phyloP scores from a whole-genome alignment of 2,329 filamentous ascomycete genomes.

The Trichoderma endophyticum region DNA sequence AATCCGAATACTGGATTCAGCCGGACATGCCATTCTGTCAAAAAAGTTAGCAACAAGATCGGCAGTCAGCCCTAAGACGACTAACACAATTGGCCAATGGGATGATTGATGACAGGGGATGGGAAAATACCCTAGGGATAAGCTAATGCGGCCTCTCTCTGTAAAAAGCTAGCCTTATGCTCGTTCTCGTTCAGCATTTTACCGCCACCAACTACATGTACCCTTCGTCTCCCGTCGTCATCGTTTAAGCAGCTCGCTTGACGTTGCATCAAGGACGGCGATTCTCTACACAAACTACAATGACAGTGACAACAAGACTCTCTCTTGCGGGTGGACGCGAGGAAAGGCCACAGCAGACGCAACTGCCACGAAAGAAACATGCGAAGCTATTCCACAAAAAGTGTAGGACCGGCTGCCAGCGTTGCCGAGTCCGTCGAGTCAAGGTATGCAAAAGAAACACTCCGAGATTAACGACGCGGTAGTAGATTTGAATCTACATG shows the following conservation, averaged over 20 bases:
- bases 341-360: not conserved
- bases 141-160: not conserved
- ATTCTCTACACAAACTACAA: not conserved
- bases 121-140: not conserved
- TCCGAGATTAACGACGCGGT: not conserved
- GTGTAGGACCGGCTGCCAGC: conserved; percentile 25
- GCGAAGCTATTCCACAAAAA: conserved; percentile 27
- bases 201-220: not conserved
- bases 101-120: not conserved
- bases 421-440: conserved; percentile 25
- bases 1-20: not conserved
- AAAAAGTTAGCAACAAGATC: not conserved
- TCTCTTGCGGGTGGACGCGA: not conserved
- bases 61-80: not conserved
- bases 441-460: conserved; percentile 18
- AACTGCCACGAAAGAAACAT: not conserved
- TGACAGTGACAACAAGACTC: not conserved
- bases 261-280: not conserved
- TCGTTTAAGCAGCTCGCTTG: not conserved
- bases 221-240: not conserved
- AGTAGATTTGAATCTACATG: not conserved
- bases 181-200: conserved; percentile 7
- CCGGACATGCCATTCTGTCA: not conserved
- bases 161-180: not conserved
- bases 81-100: not conserved